Conservation (phyloP, 768 basidiomycete species). For the Lepiota venenata region DNA sequence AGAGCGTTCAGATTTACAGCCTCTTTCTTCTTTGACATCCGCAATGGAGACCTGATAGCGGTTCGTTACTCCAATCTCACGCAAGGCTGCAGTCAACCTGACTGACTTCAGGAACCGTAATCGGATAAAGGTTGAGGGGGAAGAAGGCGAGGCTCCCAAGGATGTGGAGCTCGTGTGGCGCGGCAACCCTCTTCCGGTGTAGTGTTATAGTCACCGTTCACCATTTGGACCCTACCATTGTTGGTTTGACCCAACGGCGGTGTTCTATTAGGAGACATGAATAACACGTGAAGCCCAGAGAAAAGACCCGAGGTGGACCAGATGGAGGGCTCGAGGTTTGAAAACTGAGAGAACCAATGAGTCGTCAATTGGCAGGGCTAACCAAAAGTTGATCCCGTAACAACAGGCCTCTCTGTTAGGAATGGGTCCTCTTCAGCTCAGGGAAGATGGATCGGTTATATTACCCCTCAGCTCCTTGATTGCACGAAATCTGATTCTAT, state of each 20-base stretch:
- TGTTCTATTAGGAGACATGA: background rate
- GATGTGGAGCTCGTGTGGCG: background rate
- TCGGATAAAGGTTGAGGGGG: background rate
- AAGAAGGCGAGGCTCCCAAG: background rate
- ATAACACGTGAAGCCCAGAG: background rate
- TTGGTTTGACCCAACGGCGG: background rate
- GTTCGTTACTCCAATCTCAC: background rate
- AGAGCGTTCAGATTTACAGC: background rate
- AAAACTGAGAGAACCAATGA: background rate
- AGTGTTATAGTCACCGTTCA: background rate
- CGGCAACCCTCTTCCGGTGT: background rate
- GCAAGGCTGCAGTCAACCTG: background rate
- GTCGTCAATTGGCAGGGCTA: background rate
- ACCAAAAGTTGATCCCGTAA: background rate
- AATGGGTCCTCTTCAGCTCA: background rate
- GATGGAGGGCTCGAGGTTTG: background rate
- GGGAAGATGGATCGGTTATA: background rate
- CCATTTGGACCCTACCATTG: too few species aligned
- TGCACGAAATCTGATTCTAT: background rate
- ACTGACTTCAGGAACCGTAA: background rate
- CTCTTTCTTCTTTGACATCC: background rate
- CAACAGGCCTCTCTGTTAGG: too few species aligned
- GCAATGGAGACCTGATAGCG: background rate
- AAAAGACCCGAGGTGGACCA: background rate
- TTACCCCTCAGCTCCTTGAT: background rate